Conservation (phyloP, 1,139 yeast genomes). For the Magnusiomyces ingens region DNA sequence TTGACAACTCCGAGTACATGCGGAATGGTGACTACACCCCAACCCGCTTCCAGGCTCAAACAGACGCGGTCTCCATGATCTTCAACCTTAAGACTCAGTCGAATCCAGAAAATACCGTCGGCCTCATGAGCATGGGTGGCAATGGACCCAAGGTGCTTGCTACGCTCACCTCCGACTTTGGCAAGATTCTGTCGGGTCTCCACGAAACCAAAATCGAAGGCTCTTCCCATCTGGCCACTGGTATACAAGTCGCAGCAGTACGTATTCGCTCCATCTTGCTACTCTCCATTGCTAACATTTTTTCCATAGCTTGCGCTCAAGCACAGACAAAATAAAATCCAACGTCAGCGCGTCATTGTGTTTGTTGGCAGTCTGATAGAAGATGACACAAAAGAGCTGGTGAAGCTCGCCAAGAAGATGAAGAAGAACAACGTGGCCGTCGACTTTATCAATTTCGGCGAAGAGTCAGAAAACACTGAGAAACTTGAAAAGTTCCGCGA, state of each 20-base stretch:
- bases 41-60: constrained; percentile 86
- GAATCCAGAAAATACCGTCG: constrained; percentile 77
- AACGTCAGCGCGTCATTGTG: constrained; percentile 81
- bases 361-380: constrained; percentile 84
- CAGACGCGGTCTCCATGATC: constrained; percentile 83
- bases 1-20: constrained; percentile 94
- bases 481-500: constrained; percentile 76
- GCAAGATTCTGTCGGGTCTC: constrained; percentile 79
- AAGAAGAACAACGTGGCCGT: constrained; percentile 89
- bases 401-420: constrained; percentile 83
- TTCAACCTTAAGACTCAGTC: constrained; percentile 81
- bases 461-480: constrained; percentile 67
- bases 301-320: constrained; percentile 62
- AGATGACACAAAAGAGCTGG: constrained; percentile 66
- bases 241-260: constrained; percentile 88
- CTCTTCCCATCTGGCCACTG: constrained; percentile 62
- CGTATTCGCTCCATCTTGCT: constrained; percentile 9
- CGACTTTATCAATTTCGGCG: constrained; percentile 90
- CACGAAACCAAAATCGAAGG: constrained; percentile 79
- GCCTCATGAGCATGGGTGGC: constrained; percentile 7
- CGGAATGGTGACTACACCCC: constrained; percentile 92
- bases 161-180: constrained; percentile 82
- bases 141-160: constrained; percentile 69
- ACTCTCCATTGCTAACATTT: not conserved
- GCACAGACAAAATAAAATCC: constrained; percentile 92